phyloP scores from a whole-genome alignment of 164 flowering plant species.

The Stephania japonica region DNA sequence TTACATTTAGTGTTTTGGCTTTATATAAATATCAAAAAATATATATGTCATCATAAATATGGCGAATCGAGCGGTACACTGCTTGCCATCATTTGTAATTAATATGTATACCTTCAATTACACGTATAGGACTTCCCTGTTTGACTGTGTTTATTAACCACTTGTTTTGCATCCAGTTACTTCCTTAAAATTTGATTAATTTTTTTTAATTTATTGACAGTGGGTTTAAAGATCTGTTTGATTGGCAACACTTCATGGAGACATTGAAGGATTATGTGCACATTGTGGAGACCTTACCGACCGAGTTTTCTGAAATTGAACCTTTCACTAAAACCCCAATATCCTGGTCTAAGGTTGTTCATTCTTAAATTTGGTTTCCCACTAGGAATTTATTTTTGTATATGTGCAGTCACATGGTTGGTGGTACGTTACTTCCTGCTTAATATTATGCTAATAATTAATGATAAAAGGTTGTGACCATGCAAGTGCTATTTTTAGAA shows the following conservation, averaged over 20 bases:
- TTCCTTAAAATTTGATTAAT: not conserved
- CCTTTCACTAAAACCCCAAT: slow-evolving; percentile 84
- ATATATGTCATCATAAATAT: not conserved
- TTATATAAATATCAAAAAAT: not conserved
- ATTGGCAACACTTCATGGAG: slow-evolving; percentile 92
- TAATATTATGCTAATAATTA: not conserved
- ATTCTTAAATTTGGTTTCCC: slow-evolving; percentile 3
- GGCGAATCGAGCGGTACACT: not conserved
- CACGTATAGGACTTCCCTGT: not conserved
- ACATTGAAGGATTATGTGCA: slow-evolving; percentile 73
- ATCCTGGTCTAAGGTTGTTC: slow-evolving; percentile 94
- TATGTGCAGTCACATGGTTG: not conserved
- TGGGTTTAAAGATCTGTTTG: slow-evolving; percentile 95
- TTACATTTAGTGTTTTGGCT: no score
- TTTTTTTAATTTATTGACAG: slow-evolving; percentile 35
- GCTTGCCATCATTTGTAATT: no score
- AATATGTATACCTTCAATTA: not conserved
- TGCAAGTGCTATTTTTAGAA: not conserved
- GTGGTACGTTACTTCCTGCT: not conserved
- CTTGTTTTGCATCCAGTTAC: not conserved
- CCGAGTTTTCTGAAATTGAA: slow-evolving; percentile 49
- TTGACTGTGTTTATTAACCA: not conserved
- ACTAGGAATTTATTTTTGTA: not conserved
- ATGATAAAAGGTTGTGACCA: not conserved
- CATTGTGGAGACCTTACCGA: slow-evolving; percentile 74